Evolutionary conservation across 495 filamentous ascomycete genomes (phyloP).

Genomic region (Tuber magnatum): DNA sequence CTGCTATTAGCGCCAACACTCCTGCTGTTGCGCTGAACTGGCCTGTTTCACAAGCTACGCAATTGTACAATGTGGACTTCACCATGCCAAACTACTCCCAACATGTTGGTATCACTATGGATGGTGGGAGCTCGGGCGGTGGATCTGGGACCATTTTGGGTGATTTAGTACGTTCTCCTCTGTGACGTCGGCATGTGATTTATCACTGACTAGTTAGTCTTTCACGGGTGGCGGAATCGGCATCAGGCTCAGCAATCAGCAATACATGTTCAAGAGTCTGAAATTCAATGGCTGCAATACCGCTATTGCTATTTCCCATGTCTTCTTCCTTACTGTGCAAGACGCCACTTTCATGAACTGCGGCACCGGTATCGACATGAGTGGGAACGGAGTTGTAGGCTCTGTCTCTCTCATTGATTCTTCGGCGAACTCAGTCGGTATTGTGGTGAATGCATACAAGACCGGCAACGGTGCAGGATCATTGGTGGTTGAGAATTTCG

Average conservation of each 20-base stretch:
- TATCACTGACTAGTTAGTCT: conserved; percentile 39
- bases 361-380: conserved; percentile 57
- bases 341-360: conserved; percentile 59
- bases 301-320: conserved; percentile 55
- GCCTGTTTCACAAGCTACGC: conserved; percentile 69
- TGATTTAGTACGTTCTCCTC: conserved; percentile 45
- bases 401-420: conserved; percentile 50
- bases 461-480: conserved; percentile 56
- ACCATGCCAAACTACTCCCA: conserved; percentile 54
- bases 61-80: conserved; percentile 71
- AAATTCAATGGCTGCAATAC: conserved; percentile 57
- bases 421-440: conserved; percentile 48
- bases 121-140: conserved; percentile 59
- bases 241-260: conserved; percentile 64
- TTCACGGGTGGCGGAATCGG: conserved; percentile 68
- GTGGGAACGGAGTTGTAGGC: conserved; percentile 47
- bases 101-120: conserved; percentile 67
- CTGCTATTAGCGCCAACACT: conserved; percentile 50
- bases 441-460: conserved; percentile 57
- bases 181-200: conserved; percentile 17
- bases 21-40: conserved; percentile 65
- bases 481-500: conserved; percentile 53
- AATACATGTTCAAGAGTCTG: conserved; percentile 72
- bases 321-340: conserved; percentile 52
- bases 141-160: conserved; percentile 37